Base-by-base conservation (phyloP, 2,329 filamentous ascomycete species). In the Colletotrichum coccodes region DNA sequence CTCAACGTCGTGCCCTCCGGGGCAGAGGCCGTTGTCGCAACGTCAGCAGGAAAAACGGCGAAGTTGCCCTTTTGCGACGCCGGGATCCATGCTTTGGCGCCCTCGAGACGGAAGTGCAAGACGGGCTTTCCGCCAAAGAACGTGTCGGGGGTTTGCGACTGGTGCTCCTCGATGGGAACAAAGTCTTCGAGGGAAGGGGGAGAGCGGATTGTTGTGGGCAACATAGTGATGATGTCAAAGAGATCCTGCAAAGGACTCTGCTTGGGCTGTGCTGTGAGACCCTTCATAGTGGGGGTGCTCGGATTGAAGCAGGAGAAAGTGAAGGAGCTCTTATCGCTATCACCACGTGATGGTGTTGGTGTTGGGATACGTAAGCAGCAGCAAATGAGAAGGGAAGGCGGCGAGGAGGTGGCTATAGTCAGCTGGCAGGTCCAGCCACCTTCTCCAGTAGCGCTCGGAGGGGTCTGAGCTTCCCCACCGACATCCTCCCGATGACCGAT, bases 51-150 rank as follows among this genome's bases (percentile, higher is more conserved):
- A 71, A 86, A 88, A 71, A 89, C 87, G 72, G 83, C 87, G 63
- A 93, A 80, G 61, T 80, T 80, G 44, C 84, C 84, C 28, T 85
- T 80, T 73, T 92, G 87, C 46, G 85, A 82, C 40, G 80, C 82
- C 30, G 87, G 83, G 23, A 91, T 81, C 74, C 87, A 86, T 3
- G 91, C 87, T 44, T 87, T 89, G 63, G 89, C 84, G 66, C 83
- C 82, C 14, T 82, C 73, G 44, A 86, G 84, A 74, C 91, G 88
- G 72, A 87, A 88, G 79, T 95, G 89, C 4, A 95, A 86, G 49
- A 95, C 86, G 1, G 92, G 89, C 75, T 92, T 93, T 32, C 88
- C 89, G 73, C 86, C 88, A 74, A 90, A 91, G 80, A 95, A 95
- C 47, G 88, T 91, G 66, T 85, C 84, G 1, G 93, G 93, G 1